These are phyloP conservation scores for Agaricus sinodeliciosus DNA, from an alignment of 768 basidiomycete genomes.

Conservation along the genomic window DNA sequence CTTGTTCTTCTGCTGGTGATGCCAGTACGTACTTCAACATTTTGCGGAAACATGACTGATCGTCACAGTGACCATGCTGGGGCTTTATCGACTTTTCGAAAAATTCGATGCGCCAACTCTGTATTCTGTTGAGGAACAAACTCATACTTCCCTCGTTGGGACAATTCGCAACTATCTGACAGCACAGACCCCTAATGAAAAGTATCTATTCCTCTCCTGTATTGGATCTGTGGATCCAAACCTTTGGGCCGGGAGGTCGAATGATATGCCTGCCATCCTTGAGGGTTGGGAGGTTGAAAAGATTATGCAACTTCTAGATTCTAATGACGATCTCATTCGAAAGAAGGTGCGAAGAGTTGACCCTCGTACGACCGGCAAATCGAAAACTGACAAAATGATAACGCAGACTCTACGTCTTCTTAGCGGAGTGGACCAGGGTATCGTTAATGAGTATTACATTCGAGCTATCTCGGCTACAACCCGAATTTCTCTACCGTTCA, in stretches of 20 bases:
- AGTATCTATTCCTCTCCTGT: slow-evolving; percentile 63
- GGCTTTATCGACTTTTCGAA: slow-evolving; percentile 29
- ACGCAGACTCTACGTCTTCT: slow-evolving; percentile 57
- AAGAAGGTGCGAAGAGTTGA: slow-evolving; percentile 37
- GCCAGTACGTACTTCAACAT: background rate
- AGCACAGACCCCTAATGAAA: slow-evolving; percentile 51
- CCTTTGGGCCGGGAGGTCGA: slow-evolving; percentile 62
- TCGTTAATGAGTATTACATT: slow-evolving; percentile 50
- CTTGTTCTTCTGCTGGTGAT: background rate
- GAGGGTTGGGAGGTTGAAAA: slow-evolving; percentile 71
- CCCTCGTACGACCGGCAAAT: background rate
- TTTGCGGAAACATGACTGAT: background rate
- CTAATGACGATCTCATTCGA: slow-evolving; percentile 50
- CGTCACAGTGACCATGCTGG: slow-evolving; percentile 23
- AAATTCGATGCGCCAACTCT: slow-evolving; percentile 21
- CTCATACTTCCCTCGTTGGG: slow-evolving; percentile 30
- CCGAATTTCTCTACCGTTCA: slow-evolving; percentile 1
- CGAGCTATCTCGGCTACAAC: slow-evolving; percentile 17
- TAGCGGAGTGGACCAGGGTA: slow-evolving; percentile 46
- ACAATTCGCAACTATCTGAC: slow-evolving; percentile 51
- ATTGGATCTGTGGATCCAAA: slow-evolving; percentile 49
- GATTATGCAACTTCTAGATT: slow-evolving; percentile 63
- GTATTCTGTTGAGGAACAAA: slow-evolving; percentile 19
- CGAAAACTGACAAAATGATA: slow-evolving; percentile 1
- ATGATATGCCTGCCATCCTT: slow-evolving; percentile 43